phyloP scores from a whole-genome alignment of 2,329 filamentous ascomycete species.

The Ophiostoma ips region DNA sequence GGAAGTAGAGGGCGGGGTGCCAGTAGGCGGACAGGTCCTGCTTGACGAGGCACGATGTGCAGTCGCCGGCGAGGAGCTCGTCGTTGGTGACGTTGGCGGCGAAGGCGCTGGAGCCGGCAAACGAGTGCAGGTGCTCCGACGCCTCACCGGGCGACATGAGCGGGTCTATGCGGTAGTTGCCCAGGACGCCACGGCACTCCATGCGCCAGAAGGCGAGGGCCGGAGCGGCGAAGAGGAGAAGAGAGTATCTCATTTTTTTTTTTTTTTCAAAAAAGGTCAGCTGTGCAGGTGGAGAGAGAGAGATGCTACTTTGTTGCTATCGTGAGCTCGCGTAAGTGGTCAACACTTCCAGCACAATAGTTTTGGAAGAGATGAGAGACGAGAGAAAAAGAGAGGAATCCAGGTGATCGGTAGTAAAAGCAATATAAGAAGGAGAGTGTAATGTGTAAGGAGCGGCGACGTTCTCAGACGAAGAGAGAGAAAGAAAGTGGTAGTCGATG shows the following conservation, averaged over 20 bases:
- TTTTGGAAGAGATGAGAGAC: not conserved
- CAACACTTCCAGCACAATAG: too few species aligned
- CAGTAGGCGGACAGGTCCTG: slow-evolving; percentile 86
- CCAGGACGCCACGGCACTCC: slow-evolving; percentile 60
- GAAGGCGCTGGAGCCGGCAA: slow-evolving; percentile 63
- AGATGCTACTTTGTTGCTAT: too few species aligned
- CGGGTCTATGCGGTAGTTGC: slow-evolving; percentile 62
- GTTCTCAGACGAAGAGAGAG: not conserved
- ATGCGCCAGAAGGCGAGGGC: slow-evolving; percentile 70
- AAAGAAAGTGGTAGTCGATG: not conserved
- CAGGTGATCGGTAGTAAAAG: not conserved
- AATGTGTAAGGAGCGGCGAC: slow-evolving; percentile 1
- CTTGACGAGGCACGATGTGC: slow-evolving; percentile 67
- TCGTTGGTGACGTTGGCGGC: slow-evolving; percentile 39
- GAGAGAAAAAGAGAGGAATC: not conserved
- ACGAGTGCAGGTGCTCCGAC: slow-evolving; percentile 55
- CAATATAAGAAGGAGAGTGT: too few species aligned
- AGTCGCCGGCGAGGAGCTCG: slow-evolving; percentile 46
- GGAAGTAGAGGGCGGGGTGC: slow-evolving; percentile 67
- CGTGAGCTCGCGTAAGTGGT: too few species aligned
- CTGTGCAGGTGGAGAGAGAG: too few species aligned
- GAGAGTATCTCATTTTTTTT: not conserved
- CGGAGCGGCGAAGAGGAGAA: slow-evolving; percentile 9
- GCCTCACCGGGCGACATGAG: slow-evolving; percentile 48
- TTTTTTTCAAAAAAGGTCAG: too few species aligned